phyloP scores from a whole-genome alignment of 306 rosid genomes.

The Alnus glutinosa region DNA sequence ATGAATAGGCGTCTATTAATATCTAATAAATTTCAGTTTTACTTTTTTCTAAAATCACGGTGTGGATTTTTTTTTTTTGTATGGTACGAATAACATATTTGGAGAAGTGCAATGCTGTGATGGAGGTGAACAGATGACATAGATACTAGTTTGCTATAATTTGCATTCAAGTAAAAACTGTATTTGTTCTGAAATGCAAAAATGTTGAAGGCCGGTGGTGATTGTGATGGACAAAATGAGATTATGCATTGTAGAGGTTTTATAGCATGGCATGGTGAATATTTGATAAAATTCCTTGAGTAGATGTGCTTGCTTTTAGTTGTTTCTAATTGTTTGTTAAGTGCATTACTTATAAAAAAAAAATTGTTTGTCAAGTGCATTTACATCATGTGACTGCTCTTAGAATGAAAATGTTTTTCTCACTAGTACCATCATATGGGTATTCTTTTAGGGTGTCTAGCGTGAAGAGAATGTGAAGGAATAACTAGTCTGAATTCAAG shows the following conservation, averaged over 20 bases:
- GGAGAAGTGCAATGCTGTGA: not conserved
- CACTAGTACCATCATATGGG: not conserved
- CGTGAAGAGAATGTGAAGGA: conserved; percentile 12
- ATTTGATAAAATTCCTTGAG: not conserved
- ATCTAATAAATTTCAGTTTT: not conserved
- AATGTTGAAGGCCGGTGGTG: not conserved
- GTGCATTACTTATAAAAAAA: not conserved
- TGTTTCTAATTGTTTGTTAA: not conserved
- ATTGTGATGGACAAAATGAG: not conserved
- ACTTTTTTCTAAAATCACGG: not conserved
- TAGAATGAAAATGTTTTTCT: not conserved
- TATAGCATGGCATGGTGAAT: not conserved
- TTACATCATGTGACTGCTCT: not conserved
- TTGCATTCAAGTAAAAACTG: no score
- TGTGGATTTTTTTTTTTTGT: not conserved
- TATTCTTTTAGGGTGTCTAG: conserved; percentile 26
- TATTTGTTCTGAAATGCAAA: not conserved
- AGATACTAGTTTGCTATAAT: not conserved
- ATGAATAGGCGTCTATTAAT: not conserved
- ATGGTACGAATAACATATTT: not conserved
- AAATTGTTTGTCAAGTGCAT: not conserved
- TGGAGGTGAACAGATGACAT: not conserved
- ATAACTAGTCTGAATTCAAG: conserved; percentile 17
- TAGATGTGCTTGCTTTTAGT: not conserved
- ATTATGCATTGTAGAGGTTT: not conserved